Evolutionary conservation across 345 rosid genomes (phyloP), one percentile per base, ranked within the genome.

Genomic region (Lumnitzera littorea): DNA sequence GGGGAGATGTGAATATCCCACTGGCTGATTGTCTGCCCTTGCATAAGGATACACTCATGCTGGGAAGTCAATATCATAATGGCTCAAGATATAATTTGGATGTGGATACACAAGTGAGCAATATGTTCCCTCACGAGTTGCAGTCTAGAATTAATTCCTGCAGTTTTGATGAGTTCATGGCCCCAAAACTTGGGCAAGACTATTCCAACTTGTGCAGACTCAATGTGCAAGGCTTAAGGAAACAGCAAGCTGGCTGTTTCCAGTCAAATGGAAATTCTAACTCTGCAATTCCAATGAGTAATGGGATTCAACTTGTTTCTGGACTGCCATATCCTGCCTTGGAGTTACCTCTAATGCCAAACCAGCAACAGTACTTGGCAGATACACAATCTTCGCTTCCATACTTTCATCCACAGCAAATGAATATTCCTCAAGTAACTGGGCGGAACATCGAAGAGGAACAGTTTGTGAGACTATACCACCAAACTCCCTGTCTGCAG

Each of bases 371-470:
- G 48, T 78, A 78, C 77, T 51, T 74, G 36, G 69, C 80, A 43
- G 72, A 76, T 53, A 50, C 86, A 0, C 81, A 72, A 49, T 64
- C 85, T 58, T 53, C 62, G 1, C 70, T 74, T 66, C 76, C 84
- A 59, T 77, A 67, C 65, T 67, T 82, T 46, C 73, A 56, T 58
- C 62, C 80, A 53, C 77, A 70, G 47, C 77, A 67, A 36, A 55
- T 76, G 24, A 72, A 68, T 53, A 78, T 63, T 62, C 71, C 77
- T 72, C 85, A 58, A 4, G 70, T 80, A 60, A 70, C 60, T 51
- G 79, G 79, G 82, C 77, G 72, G 66, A 71, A 67, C 68, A 29
- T 80, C 4, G 79, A 79, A 63, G 84, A 79, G 74, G 85, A 80
- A 23, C 78, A 76, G 52, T 70, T 56, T 64, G 76, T 72, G 48